These are phyloP conservation scores for Aureobasidium pullulans DNA, from an alignment of 2,329 filamentous ascomycete genomes.

Conservation along the genomic window DNA sequence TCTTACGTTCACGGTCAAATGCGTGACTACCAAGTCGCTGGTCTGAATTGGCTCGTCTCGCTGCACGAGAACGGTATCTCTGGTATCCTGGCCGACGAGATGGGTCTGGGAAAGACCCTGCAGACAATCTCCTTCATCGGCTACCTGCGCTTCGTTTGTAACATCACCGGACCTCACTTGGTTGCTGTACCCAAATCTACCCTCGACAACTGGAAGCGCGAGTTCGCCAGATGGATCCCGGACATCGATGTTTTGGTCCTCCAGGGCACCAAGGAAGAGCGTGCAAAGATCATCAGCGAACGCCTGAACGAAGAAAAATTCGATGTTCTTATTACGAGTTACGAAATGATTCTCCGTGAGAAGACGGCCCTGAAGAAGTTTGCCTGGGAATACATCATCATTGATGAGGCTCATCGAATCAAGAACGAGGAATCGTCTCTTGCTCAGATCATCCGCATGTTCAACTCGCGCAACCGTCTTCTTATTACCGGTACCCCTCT, in stretches of 20 bases:
- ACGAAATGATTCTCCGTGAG: slow-evolving; percentile 96
- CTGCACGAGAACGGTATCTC: slow-evolving; percentile 98
- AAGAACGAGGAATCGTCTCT: slow-evolving; percentile 98
- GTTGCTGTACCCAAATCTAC: slow-evolving; percentile 94
- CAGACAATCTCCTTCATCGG: slow-evolving; percentile 97
- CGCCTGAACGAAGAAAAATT: slow-evolving; percentile 91
- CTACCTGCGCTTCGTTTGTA: slow-evolving; percentile 85
- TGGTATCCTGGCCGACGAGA: slow-evolving; percentile 94
- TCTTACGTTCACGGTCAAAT: slow-evolving; percentile 80
- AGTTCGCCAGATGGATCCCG: slow-evolving; percentile 89
- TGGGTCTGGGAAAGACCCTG: slow-evolving; percentile 95
- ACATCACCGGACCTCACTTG: slow-evolving; percentile 83
- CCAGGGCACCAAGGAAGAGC: slow-evolving; percentile 92
- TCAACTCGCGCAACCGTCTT: slow-evolving; percentile 89
- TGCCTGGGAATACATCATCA: slow-evolving; percentile 99
- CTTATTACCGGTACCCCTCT: slow-evolving; percentile 94
- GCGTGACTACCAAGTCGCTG: slow-evolving; percentile 94
- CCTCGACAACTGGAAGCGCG: slow-evolving; percentile 95
- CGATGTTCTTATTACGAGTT: slow-evolving; percentile 96
- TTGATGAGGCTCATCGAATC: slow-evolving; percentile 96
- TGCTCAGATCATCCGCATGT: slow-evolving; percentile 90
- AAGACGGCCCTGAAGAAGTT: slow-evolving; percentile 95
- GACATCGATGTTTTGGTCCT: slow-evolving; percentile 91
- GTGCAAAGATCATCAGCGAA: slow-evolving; percentile 79
- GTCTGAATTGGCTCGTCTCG: slow-evolving; percentile 95